phyloP scores from a whole-genome alignment of 2,329 filamentous ascomycete genomes.

The Fusarium protoensiforme region DNA sequence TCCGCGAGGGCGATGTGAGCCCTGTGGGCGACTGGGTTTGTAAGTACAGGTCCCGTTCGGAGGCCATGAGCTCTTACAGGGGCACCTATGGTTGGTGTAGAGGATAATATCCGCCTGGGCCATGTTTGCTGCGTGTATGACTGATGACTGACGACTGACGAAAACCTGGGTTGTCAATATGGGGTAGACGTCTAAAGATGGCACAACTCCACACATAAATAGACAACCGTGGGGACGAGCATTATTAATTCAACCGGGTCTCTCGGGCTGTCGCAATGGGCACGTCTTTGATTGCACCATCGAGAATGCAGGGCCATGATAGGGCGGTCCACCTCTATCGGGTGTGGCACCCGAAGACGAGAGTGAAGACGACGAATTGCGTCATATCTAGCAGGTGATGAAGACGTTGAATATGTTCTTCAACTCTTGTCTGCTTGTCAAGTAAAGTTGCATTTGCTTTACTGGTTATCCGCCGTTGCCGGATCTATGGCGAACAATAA shows the following conservation, averaged over 20 bases:
- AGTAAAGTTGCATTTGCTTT: not conserved
- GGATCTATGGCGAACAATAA: not conserved
- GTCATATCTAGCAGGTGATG: not conserved
- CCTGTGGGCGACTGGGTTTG: slow-evolving; percentile 72
- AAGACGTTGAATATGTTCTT: not conserved
- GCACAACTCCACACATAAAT: not conserved
- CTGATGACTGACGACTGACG: slow-evolving; percentile 1
- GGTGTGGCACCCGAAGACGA: not conserved
- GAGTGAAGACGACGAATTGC: not conserved
- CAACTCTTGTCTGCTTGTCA: not conserved
- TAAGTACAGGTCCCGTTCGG: not conserved
- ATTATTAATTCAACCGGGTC: slow-evolving; percentile 19
- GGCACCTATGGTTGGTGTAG: slow-evolving; percentile 77
- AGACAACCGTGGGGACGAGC: not conserved
- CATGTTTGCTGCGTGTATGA: slow-evolving; percentile 12
- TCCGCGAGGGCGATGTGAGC: slow-evolving; percentile 78
- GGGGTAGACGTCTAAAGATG: not conserved
- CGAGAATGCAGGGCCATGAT: slow-evolving; percentile 19
- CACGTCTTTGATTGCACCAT: slow-evolving; percentile 20
- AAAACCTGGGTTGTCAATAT: not conserved
- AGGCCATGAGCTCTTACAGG: slow-evolving; percentile 56
- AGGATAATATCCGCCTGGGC: slow-evolving; percentile 61
- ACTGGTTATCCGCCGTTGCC: not conserved
- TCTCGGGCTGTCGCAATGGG: not conserved
- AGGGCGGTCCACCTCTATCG: not conserved